Evolutionary conservation across 1,284 basidiomycete genomes (phyloP), one percentile per base, ranked within the genome.

Genomic region (Sanghuangporus weigelae): DNA sequence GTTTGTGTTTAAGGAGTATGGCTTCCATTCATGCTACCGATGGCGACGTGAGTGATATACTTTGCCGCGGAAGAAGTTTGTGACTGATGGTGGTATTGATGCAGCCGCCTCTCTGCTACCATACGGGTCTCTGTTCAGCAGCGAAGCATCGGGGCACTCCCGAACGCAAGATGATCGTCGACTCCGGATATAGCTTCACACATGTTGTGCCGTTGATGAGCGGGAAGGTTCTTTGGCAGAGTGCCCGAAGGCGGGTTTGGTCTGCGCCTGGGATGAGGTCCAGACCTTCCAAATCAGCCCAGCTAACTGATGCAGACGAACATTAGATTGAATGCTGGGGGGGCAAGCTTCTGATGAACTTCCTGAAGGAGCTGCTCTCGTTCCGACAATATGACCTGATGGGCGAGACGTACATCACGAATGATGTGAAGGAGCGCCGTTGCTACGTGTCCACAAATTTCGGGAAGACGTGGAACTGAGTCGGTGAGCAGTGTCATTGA

Each of bases 331-430:
- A 94, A 97, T 69, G 85, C 97, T 35, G 95, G 96, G 58, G 96
- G 57, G 96, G 97, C 78, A 97, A 97, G 76, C 81, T 98, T 12
- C 75, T 98, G 62, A 98, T 96, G 31, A 98, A 97, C 76, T 91
- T 96, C 60, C 82, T 98, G 40, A 97, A 98, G 71, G 93, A 96
- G 72, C 82, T 95, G 57, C 85, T 96, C 11, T 96, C 94, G 11
- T 98, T 93, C 74, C 87, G 94, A 39, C 96, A 98, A 72, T 96
- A 93, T 91, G 95, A 98, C 74, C 94, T 98, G 92, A 95, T 95
- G 86, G 44, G 98, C 72, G 92, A 97, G 76, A 95, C 93, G 0
- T 86, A 90, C 74, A 89, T 98, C 70, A 90, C 97, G 76, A 95
- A 95, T 76, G 84, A 92, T 67, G 89, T 95, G 69, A 95, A 96